A percentile compares a stretch with the other conserved stretches of the same genome.
Evolutionary conservation across 2,329 filamentous ascomycete genomes (phyloP).

Genomic region (Zymoseptoria brevis): DNA sequence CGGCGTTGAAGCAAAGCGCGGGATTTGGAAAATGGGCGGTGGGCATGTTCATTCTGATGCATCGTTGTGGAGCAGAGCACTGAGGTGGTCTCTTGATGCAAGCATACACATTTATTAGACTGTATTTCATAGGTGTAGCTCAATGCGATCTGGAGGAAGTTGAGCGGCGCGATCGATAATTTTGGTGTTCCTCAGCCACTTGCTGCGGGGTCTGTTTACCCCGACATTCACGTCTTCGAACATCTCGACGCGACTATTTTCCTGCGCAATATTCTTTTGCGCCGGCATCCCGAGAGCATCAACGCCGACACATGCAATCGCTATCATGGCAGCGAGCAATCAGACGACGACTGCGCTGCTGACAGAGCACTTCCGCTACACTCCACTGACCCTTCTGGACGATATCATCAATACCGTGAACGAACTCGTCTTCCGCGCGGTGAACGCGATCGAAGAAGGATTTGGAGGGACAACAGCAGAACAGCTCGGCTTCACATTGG

Average conservation of each 20-base stretch:
- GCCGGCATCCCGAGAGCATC: not conserved
- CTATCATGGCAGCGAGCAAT: constrained; percentile 36
- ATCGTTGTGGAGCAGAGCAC: not conserved
- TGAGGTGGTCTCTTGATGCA: not conserved
- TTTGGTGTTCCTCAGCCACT: not conserved
- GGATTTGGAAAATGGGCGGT: not conserved
- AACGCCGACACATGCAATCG: not conserved
- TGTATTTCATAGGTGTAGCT: not conserved
- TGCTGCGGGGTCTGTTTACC: not conserved
- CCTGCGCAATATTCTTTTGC: not conserved
- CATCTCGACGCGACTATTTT: not conserved
- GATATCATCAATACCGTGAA: constrained; percentile 97
- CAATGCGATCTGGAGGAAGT: not conserved
- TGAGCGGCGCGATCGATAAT: not conserved
- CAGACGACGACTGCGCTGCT: constrained; percentile 55
- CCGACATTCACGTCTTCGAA: not conserved
- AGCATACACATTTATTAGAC: not conserved
- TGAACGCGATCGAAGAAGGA: constrained; percentile 78
- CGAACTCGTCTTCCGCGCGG: constrained; percentile 80
- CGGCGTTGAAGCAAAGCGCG: not conserved
- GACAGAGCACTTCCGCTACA: constrained; percentile 93
- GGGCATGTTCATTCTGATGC: not conserved
- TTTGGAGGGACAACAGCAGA: constrained; percentile 66
- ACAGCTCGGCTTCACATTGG: constrained; percentile 63
- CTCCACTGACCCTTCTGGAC: constrained; percentile 86